Conservation (phyloP, 169 alveolate species). For the Sarcocystis neurona region DNA sequence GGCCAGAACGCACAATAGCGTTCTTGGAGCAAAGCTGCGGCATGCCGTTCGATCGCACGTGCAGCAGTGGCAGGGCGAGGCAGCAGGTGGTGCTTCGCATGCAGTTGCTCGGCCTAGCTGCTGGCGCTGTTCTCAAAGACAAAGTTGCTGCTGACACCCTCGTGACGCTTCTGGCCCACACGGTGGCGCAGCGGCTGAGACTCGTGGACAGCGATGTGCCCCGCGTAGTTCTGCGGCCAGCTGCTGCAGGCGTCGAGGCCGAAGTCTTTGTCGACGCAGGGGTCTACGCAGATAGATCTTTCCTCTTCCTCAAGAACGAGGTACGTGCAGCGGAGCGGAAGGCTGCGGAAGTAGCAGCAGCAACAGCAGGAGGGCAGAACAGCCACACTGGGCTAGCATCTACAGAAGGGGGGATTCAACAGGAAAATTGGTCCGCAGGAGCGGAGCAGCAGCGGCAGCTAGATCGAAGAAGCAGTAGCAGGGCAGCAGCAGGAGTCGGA, state of each 20-base stretch:
- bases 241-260: constrained; percentile 48
- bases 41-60: constrained; percentile 69
- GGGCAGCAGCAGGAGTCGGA: too few species aligned
- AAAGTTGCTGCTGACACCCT: constrained; percentile 39
- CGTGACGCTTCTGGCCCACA: constrained; percentile 9
- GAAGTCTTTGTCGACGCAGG: constrained; percentile 58
- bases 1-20: constrained; percentile 67
- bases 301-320: constrained; percentile 39
- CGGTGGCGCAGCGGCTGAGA: constrained; percentile 50
- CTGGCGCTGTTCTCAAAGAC: constrained; percentile 44
- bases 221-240: constrained; percentile 39
- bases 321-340: constrained; percentile 3
- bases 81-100: constrained; percentile 46
- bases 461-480: neutral
- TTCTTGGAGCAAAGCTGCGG: constrained; percentile 71
- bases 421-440: neutral
- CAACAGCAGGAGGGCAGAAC: neutral
- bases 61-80: constrained; percentile 69
- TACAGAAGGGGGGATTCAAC: neutral
- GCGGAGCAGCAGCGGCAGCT: neutral
- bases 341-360: neutral
- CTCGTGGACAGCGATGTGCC: constrained; percentile 60
- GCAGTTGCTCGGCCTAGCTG: constrained; percentile 31
- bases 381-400: neutral
- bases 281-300: constrained; percentile 46